Conservation (phyloP, 805 yeast species). For the Nakazawaea ishiwadae region DNA sequence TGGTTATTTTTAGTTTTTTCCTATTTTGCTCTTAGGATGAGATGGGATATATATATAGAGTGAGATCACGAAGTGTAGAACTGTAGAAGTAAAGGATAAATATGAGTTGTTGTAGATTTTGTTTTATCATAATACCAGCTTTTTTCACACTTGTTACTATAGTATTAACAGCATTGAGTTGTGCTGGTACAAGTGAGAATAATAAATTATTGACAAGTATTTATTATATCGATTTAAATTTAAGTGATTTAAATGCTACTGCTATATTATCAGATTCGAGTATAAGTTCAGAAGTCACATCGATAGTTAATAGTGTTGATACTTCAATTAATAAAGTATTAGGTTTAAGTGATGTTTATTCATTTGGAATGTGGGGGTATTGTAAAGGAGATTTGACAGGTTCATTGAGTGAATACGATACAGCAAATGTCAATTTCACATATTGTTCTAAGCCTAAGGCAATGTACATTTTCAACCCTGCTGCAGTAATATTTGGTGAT, state of each 20-base stretch:
- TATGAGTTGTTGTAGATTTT: conserved; percentile 23
- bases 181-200: conserved; percentile 45
- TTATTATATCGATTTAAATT: conserved; percentile 43
- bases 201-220: conserved; percentile 37
- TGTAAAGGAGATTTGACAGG: conserved; percentile 38
- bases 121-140: conserved; percentile 22
- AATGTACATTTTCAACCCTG: conserved; percentile 55
- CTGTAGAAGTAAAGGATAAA: background rate
- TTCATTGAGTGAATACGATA: conserved; percentile 14
- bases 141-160: conserved; percentile 37
- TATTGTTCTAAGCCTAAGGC: conserved; percentile 52
- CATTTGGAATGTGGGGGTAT: conserved; percentile 62
- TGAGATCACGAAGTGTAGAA: background rate
- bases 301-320: conserved; percentile 3
- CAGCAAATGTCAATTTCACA: conserved; percentile 26
- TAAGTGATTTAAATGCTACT: conserved; percentile 27
- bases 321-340: conserved; percentile 18
- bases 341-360: conserved; percentile 42
- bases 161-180: conserved; percentile 42
- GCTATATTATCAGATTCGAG: conserved; percentile 15
- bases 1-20: too few species aligned
- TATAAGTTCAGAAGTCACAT: conserved; percentile 13
- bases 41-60: too few species aligned
- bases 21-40: too few species aligned
- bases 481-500: conserved; percentile 22